A percentile compares a stretch with the other conserved stretches of the same genome.
Conservation (phyloP, 352 stramenopile genomes). For the Phytophthora palmivora region DNA sequence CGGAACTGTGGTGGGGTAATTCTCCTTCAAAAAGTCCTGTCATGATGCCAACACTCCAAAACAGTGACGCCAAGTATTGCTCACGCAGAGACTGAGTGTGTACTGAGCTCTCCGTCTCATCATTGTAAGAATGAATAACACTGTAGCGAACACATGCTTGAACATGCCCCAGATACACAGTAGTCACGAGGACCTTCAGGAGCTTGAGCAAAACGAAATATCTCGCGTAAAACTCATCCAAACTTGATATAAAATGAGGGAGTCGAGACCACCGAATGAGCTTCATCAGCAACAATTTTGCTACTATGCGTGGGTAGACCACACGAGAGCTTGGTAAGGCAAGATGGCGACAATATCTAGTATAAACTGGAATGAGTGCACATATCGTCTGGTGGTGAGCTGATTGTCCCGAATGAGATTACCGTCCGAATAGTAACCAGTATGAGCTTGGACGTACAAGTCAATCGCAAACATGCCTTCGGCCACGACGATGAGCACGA, state of each 20-base stretch:
- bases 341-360: conserved; percentile 62
- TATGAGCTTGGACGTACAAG: conserved; percentile 65
- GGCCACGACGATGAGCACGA: conserved; percentile 30
- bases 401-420: conserved; percentile 57
- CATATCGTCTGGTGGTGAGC: conserved; percentile 52
- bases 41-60: conserved; percentile 74
- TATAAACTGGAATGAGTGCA: conserved; percentile 51
- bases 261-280: conserved; percentile 50
- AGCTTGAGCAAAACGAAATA: conserved; percentile 63
- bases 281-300: conserved; percentile 50
- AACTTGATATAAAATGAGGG: conserved; percentile 48
- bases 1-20: conserved; percentile 46
- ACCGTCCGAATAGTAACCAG: conserved; percentile 67
- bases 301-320: conserved; percentile 8
- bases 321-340: conserved; percentile 21
- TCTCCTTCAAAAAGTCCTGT: conserved; percentile 76
- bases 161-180: conserved; percentile 61
- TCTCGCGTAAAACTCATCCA: conserved; percentile 70
- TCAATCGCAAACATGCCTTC: conserved; percentile 65
- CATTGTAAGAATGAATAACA: conserved; percentile 48
- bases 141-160: conserved; percentile 61
- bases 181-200: conserved; percentile 52
- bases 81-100: conserved; percentile 20
- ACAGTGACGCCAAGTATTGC: conserved; percentile 58
- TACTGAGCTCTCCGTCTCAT: conserved; percentile 1